Evolutionary conservation across 345 rosid genomes (phyloP).

Genomic region (Syzygium aqueum): DNA sequence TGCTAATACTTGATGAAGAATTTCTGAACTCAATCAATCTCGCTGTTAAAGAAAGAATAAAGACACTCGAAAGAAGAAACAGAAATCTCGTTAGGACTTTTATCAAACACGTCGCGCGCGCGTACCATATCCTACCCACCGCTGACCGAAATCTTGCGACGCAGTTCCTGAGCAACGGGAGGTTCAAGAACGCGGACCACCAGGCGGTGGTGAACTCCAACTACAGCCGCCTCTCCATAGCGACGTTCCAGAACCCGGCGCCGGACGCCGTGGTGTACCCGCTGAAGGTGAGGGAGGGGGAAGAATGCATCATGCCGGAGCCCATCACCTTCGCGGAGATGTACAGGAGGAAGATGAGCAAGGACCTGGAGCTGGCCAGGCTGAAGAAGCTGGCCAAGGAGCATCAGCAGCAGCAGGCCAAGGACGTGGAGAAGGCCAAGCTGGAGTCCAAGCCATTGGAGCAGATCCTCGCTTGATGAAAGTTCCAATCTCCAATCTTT

Average conservation of each 20-base stretch:
- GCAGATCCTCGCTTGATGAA: constrained; percentile 41
- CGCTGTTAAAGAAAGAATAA: neutral
- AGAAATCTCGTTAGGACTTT: neutral
- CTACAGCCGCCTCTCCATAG: constrained; percentile 64
- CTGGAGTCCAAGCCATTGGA: constrained; percentile 37
- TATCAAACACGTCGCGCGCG: neutral
- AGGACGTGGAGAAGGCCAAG: constrained; percentile 19
- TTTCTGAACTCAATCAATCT: neutral
- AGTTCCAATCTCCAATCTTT: neutral
- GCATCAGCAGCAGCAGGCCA: constrained; percentile 5
- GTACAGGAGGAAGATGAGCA: constrained; percentile 83
- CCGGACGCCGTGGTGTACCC: constrained; percentile 72
- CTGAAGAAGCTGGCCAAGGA: constrained; percentile 73
- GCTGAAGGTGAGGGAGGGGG: constrained; percentile 63
- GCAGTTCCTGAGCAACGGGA: constrained; percentile 75
- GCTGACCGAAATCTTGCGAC: neutral
- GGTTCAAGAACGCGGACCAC: constrained; percentile 83
- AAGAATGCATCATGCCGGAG: constrained; percentile 45
- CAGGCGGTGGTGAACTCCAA: constrained; percentile 88
- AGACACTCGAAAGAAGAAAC: neutral
- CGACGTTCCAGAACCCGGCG: constrained; percentile 83
- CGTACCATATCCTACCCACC: neutral
- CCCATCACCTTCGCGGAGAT: constrained; percentile 70
- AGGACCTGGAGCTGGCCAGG: constrained; percentile 67
- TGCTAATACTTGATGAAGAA: neutral